Percentiles rank a stretch among this genome's conserved stretches.
Evolutionary conservation across 225 moss, liverwort and hornwort species (phyloP).

Genomic region (Ulota crispa): DNA sequence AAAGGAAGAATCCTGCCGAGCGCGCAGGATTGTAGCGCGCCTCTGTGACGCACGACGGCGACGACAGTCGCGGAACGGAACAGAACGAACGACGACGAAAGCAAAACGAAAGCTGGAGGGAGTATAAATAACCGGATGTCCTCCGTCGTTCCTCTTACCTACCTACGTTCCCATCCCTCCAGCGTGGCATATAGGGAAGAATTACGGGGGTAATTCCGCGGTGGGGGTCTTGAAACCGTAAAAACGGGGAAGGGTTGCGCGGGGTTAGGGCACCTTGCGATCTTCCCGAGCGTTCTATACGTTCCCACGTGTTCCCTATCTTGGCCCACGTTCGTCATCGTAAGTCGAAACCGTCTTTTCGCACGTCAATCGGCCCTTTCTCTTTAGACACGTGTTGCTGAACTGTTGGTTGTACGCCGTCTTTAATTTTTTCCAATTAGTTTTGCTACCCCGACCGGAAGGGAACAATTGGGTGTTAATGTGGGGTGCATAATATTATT

Average conservation of each 20-base stretch:
- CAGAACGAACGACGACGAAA: background rate
- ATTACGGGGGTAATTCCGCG: background rate
- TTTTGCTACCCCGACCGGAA: background rate
- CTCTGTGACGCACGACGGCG: background rate
- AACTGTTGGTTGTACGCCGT: background rate
- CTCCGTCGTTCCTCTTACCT: background rate
- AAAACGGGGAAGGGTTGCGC: background rate
- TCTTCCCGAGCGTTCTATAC: constrained; percentile 8
- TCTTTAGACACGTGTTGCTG: background rate
- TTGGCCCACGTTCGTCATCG: background rate
- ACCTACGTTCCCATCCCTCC: background rate
- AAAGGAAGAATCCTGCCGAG: constrained; percentile 1
- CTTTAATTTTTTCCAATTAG: background rate
- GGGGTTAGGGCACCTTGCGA: background rate
- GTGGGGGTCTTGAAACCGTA: background rate
- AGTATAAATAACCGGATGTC: background rate
- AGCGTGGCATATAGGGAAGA: background rate
- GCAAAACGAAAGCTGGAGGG: constrained; percentile 12
- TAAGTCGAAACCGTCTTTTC: background rate
- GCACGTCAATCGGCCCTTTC: background rate
- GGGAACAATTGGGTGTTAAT: constrained; percentile 9
- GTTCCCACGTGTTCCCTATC: background rate
- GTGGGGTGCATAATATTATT: background rate
- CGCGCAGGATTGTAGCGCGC: background rate
- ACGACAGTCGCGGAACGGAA: background rate